phyloP scores from a whole-genome alignment of 495 filamentous ascomycete genomes.

The Penicillium atrosanguineum region DNA sequence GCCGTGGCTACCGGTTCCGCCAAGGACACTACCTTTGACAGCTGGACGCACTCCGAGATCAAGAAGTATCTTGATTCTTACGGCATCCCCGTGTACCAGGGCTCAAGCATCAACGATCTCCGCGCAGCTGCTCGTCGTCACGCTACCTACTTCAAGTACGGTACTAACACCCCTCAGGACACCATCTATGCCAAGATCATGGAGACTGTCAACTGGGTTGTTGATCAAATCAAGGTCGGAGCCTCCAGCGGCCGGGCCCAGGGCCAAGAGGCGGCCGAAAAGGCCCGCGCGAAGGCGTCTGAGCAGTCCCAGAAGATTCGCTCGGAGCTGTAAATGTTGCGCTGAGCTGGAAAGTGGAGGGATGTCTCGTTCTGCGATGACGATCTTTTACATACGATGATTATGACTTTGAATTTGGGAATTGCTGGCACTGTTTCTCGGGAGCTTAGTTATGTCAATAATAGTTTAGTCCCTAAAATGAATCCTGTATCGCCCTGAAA shows the following conservation, averaged over 20 bases:
- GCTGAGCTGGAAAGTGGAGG: neutral
- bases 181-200: slow-evolving; percentile 64
- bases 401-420: slow-evolving; percentile 15
- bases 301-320: slow-evolving; percentile 29
- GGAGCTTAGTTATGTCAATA: slow-evolving; percentile 7
- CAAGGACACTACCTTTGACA: slow-evolving; percentile 71
- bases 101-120: slow-evolving; percentile 62
- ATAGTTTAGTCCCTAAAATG: slow-evolving; percentile 6
- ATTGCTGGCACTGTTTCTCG: neutral
- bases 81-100: slow-evolving; percentile 71
- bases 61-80: slow-evolving; percentile 82
- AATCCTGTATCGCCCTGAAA: neutral
- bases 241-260: slow-evolving; percentile 61
- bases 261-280: slow-evolving; percentile 51
- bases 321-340: slow-evolving; percentile 29
- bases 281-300: slow-evolving; percentile 33
- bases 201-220: slow-evolving; percentile 58
- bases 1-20: slow-evolving; percentile 63
- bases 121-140: slow-evolving; percentile 68
- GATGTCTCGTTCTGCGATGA: slow-evolving; percentile 1
- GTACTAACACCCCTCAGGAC: slow-evolving; percentile 62
- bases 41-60: slow-evolving; percentile 78
- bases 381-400: slow-evolving; percentile 13
- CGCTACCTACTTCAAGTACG: slow-evolving; percentile 74
- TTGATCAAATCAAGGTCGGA: slow-evolving; percentile 59